Evolutionary conservation across 768 basidiomycete species (phyloP), one percentile per base, ranked within the genome.

Genomic region (Tylopilus sp.): DNA sequence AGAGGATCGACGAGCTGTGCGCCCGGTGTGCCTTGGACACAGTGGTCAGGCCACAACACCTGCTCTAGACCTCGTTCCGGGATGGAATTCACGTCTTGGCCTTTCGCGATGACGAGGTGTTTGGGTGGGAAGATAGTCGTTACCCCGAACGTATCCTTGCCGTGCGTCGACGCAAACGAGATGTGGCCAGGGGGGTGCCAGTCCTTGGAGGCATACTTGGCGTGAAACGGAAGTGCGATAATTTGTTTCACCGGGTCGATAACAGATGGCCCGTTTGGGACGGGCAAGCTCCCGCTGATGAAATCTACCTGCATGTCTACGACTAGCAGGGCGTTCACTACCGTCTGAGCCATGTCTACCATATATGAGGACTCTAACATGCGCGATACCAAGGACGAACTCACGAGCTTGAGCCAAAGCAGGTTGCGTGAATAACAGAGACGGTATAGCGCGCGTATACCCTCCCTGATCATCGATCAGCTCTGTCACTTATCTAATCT

Each of bases 241-340:
- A 92, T 76, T n/a, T 63, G 63, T 59, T 83, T 78, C 43, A 91
- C 76, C 9, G 70, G 64, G 0, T 76, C 74, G 46, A 17, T 33
- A 51, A 91, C 83, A 6, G 74, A 71, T 28, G 76, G 71, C 0
- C 82, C 91, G 19, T 75, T 76, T 2, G 80, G 72, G 13, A 91
- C 88, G 3, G 89, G 84, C 33, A 95, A 80, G 6, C 84, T 78
- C 3, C 91, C 92, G 19, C 72, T 67, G 25, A 92, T 79, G 61
- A 95, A 95, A 67, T 95, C 92, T 63, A 89, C 80, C 66, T 95
- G 92, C 68, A 90, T 78, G 64, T 93, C 91, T 33, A 92, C 73
- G 50, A 92, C 78, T 47, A 91, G 63, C 21, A 92, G 75, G 1
- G 85, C 89, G 29, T 71, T 59, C 6, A 64, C 52, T 11, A 56